These are phyloP conservation scores for Erythrophleum ivorense DNA, from an alignment of 331 rosid species.

Conservation along the genomic window DNA sequence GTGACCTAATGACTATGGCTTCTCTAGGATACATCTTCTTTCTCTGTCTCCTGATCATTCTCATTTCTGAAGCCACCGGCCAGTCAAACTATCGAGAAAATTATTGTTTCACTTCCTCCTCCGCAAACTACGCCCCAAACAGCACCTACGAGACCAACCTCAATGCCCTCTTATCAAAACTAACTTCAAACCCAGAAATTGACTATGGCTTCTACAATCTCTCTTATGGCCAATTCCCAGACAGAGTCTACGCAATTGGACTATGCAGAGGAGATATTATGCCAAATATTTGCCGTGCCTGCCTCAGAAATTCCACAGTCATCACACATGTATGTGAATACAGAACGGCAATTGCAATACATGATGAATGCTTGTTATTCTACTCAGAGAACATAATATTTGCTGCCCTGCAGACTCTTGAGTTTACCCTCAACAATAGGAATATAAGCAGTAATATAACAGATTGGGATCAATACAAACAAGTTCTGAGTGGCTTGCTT, in stretches of 20 bases:
- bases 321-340: slow-evolving; percentile 16
- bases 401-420: not conserved
- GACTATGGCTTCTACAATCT: slow-evolving; percentile 46
- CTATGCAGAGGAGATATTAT: slow-evolving; percentile 48
- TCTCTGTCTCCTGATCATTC: not conserved
- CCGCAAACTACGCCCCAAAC: not conserved
- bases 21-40: not conserved
- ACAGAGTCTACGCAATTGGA: slow-evolving; percentile 33
- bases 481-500: slow-evolving; percentile 15
- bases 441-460: not conserved
- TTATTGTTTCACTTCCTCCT: not conserved
- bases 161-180: not conserved
- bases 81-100: not conserved
- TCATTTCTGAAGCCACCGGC: not conserved
- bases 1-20: not conserved
- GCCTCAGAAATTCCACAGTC: slow-evolving; percentile 33
- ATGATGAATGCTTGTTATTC: slow-evolving; percentile 36
- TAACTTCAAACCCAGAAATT: not conserved
- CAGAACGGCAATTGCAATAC: slow-evolving; percentile 43
- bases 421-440: not conserved
- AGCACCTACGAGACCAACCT: slow-evolving; percentile 11
- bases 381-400: slow-evolving; percentile 38
- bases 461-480: slow-evolving; percentile 14
- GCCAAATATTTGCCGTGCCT: slow-evolving; percentile 35
- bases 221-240: slow-evolving; percentile 29